Evolutionary conservation across 495 filamentous ascomycete species (phyloP).

Genomic region (Aspergillus kassunensis): DNA sequence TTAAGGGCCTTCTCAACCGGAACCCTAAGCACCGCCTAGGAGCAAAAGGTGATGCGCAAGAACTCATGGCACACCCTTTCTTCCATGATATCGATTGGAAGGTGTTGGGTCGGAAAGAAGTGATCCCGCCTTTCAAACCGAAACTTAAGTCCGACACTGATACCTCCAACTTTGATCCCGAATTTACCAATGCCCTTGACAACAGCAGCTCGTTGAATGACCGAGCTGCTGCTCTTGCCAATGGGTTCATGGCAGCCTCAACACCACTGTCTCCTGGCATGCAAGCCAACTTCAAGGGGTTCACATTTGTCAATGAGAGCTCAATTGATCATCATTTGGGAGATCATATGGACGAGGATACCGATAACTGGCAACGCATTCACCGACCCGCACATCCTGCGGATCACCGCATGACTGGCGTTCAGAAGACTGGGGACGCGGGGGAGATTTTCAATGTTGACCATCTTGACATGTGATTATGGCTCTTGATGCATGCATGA

Average conservation of each 20-base stretch:
- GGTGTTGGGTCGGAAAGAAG: constrained; percentile 76
- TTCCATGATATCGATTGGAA: constrained; percentile 94
- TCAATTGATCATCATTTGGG: constrained; percentile 85
- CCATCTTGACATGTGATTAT: constrained; percentile 65
- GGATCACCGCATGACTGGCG: constrained; percentile 68
- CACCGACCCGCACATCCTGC: constrained; percentile 33
- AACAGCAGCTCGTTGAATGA: constrained; percentile 70
- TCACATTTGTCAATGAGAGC: constrained; percentile 97
- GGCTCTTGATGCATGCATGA: constrained; percentile 41
- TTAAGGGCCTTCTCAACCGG: constrained; percentile 93
- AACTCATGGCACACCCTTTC: constrained; percentile 92
- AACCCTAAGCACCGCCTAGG: constrained; percentile 95
- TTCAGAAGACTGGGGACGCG: constrained; percentile 60
- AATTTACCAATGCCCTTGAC: constrained; percentile 93
- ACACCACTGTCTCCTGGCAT: constrained; percentile 91
- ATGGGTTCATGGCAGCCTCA: constrained; percentile 73
- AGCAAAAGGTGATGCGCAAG: constrained; percentile 85
- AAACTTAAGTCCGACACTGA: constrained; percentile 92
- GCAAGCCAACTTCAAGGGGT: constrained; percentile 97
- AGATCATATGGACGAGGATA: constrained; percentile 72
- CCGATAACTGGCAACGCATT: constrained; percentile 40
- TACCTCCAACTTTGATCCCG: constrained; percentile 96
- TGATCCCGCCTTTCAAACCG: constrained; percentile 97
- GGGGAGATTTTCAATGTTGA: constrained; percentile 70
- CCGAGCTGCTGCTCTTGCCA: constrained; percentile 70